Base-by-base conservation (phyloP, 2,329 filamentous ascomycete species). In the Arthrinium puccinioides region DNA sequence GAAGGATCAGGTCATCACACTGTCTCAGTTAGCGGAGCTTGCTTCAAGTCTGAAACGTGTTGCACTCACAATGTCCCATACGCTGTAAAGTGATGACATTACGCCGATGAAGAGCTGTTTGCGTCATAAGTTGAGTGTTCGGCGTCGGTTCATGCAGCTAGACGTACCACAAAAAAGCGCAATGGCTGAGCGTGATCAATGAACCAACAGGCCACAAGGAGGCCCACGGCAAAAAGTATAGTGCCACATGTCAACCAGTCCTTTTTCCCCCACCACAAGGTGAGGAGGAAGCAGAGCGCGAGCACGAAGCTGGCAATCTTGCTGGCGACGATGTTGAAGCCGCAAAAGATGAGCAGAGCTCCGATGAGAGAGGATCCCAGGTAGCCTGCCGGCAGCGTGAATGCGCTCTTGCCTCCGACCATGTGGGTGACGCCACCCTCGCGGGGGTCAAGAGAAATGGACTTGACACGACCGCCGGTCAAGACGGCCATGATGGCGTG, bases 391-490 rank as follows among this genome's bases (percentile, higher is more conserved):
- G 85, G 84, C 0, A 89, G 66, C 0, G 84, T 88, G 41, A 90
- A 59, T 43, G 79, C 79, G 44, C 70, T 74, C 46, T 75, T 77
- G 33, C 84, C 84, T 28, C 84, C 84, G 6, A 74, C 70, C 79
- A 88, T 87, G 47, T 84, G 79, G 2, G 84, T 89, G 4, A 85
- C 83, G 43, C 84, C 84, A 43, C 84, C 84, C 61, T 89, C 84
- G 48, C 80, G 72, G 1, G 84, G 83, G 53, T 87, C 81, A 16
- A 87, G 72, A 16, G 74, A 80, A 51, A 89, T 87, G 26, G 77
- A 82, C 54, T 86, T 77, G 46, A 89, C 84, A 38, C 66, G 70
- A 5, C 84, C 84, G 38, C 84, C 84, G 0, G 84, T 89, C 42
- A 79, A 74, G 44, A 81, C 73, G 26, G 82, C 82, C 2, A 78